Evolutionary conservation across 2,329 filamentous ascomycete genomes (phyloP).

Genomic region (Claviceps maximensis): DNA sequence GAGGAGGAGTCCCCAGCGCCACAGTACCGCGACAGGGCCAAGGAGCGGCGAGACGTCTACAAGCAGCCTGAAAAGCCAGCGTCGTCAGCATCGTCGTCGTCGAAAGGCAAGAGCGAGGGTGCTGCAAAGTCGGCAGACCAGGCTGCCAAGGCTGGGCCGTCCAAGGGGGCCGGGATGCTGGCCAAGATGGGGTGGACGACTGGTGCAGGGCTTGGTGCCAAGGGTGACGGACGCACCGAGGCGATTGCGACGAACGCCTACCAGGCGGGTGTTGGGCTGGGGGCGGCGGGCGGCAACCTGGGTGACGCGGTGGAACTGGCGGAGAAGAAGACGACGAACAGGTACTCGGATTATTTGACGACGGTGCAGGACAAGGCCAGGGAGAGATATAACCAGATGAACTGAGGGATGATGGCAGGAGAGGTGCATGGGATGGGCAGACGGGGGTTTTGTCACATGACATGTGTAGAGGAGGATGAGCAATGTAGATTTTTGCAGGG

Average conservation of each 20-base stretch:
- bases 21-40: conserved; percentile 53
- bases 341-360: conserved; percentile 48
- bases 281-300: conserved; percentile 54
- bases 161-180: conserved; percentile 53
- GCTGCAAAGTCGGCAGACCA: conserved; percentile 7
- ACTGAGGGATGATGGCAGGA: background rate
- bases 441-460: too few species aligned
- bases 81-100: conserved; percentile 6
- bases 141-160: conserved; percentile 24
- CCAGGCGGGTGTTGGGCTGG: conserved; percentile 54
- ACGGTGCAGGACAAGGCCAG: conserved; percentile 53
- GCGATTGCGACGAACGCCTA: conserved; percentile 53
- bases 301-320: conserved; percentile 55
- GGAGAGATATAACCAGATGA: conserved; percentile 48
- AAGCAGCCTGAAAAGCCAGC: conserved; percentile 45
- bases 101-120: conserved; percentile 24
- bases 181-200: conserved; percentile 62
- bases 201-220: conserved; percentile 51
- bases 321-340: conserved; percentile 44
- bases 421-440: too few species aligned
- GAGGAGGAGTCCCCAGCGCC: conserved; percentile 8
- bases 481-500: too few species aligned
- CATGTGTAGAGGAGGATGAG: too few species aligned
- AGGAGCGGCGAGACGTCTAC: conserved; percentile 49
- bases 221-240: conserved; percentile 48